Conservation (phyloP, 257 asterid species). For the Prunella vulgaris region DNA sequence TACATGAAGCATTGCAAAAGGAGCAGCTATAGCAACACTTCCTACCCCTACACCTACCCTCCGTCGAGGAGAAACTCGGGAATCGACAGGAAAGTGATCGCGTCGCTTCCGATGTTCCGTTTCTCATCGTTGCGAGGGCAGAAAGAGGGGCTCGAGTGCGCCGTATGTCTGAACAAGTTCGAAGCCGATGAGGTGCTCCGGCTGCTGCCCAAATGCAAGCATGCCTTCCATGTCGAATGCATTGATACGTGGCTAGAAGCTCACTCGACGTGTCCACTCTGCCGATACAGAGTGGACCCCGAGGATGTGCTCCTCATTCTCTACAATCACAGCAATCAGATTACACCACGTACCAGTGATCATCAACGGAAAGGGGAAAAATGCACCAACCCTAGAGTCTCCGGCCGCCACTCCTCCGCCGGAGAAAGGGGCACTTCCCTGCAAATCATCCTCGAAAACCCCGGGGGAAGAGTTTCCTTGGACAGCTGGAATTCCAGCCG, state of each 20-base stretch:
- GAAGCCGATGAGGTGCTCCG: slow-evolving; percentile 53
- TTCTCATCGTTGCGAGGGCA: slow-evolving; percentile 69
- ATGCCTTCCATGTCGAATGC: slow-evolving; percentile 87
- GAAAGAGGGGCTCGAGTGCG: slow-evolving; percentile 81
- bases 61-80: slow-evolving; percentile 52
- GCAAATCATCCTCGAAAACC: slow-evolving; percentile 44
- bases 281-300: slow-evolving; percentile 77
- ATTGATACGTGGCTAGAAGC: slow-evolving; percentile 90
- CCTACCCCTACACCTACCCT: slow-evolving; percentile 15
- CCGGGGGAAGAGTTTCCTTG: slow-evolving; percentile 40
- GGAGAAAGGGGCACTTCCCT: slow-evolving; percentile 38
- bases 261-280: slow-evolving; percentile 88
- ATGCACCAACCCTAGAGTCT: slow-evolving; percentile 21
- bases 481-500: slow-evolving; percentile 49
- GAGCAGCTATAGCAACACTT: not conserved
- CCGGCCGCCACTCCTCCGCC: slow-evolving; percentile 69
- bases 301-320: slow-evolving; percentile 62
- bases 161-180: slow-evolving; percentile 64
- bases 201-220: slow-evolving; percentile 74
- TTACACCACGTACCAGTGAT: slow-evolving; percentile 20
- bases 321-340: slow-evolving; percentile 8
- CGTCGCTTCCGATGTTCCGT: slow-evolving; percentile 64
- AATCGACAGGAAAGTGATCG: slow-evolving; percentile 43
- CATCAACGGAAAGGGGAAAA: not conserved
- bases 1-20: slow-evolving; percentile 70